Evolutionary conservation across 169 alveolate genomes (phyloP), one percentile per base, ranked within the genome.

Genomic region (Babesia bovis): DNA sequence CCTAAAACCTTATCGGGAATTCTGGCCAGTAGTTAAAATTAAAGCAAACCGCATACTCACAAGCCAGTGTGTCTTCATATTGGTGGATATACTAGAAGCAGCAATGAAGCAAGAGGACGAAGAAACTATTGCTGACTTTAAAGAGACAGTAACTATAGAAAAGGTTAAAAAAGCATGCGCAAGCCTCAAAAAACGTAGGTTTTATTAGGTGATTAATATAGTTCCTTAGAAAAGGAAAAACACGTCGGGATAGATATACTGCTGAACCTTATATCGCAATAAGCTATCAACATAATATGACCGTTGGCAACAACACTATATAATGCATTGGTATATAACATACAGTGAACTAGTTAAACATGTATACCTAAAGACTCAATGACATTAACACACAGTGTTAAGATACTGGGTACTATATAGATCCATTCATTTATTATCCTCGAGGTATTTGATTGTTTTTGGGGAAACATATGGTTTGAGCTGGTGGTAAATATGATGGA

Each of bases 391-490:
- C n/a, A n/a, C n/a, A n/a, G n/a, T n/a, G n/a, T n/a, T n/a, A n/a
- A n/a, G n/a, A n/a, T n/a, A n/a, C n/a, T n/a, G n/a, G n/a, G n/a
- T n/a, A n/a, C n/a, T n/a, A n/a, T n/a, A n/a, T n/a, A n/a, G n/a
- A n/a, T 15, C 15, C 10, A 40, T 40, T 40, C 49, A 40, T 47
- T 47, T 26, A 13, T 5, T 47, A 7, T 19, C 32, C 19, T 12
- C 9, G 13, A 50, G 35, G 41, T 41, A 15, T n/a, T 69, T 52
- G n/a, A 87, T 89, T 2, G 93, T 87, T 60, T 78, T 72, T 36
- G 79, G 86, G 15, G 93, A 87, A 19, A 87, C 90, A 53, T 87
- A 87, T 15, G 93, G 93, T 65, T 87, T 87, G 15, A 87, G 71
- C 93, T 84, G 53, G 32, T 19, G 9, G 21, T n/a, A 23, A 23